These are phyloP conservation scores for Pyrenophora seminiperda DNA, from an alignment of 2,329 filamentous ascomycete species.

Conservation along the genomic window DNA sequence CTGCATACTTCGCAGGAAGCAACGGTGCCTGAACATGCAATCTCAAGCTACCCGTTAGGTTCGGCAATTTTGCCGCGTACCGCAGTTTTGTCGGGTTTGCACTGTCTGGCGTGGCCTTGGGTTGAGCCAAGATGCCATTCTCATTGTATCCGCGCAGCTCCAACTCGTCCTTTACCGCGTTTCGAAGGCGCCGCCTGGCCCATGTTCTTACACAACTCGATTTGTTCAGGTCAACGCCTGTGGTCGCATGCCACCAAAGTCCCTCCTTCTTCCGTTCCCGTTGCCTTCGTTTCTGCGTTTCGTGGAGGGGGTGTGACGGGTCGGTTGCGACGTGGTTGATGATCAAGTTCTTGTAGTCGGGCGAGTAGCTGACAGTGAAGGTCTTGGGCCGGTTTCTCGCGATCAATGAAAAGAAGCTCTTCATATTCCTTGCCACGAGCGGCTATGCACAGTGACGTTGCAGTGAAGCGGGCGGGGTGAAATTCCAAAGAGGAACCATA, in stretches of 20 bases:
- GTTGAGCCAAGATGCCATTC: constrained; percentile 29
- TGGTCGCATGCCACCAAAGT: constrained; percentile 43
- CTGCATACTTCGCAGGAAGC: constrained; percentile 36
- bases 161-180: constrained; percentile 40
- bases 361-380: constrained; percentile 32
- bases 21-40: constrained; percentile 29
- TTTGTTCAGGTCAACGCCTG: constrained; percentile 31
- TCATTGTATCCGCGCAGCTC: constrained; percentile 34
- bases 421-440: constrained; percentile 18
- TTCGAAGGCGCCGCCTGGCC: constrained; percentile 37
- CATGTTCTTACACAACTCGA: constrained; percentile 41
- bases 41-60: constrained; percentile 35
- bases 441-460: constrained; percentile 14
- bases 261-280: constrained; percentile 28
- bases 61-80: constrained; percentile 5
- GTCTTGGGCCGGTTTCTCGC: constrained; percentile 18
- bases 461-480: not conserved
- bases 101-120: not conserved
- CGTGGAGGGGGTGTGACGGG: constrained; percentile 34
- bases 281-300: constrained; percentile 24
- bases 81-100: constrained; percentile 9
- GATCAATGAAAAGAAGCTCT: constrained; percentile 14
- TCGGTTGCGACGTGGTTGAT: constrained; percentile 29
- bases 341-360: constrained; percentile 33
- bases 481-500: not conserved